A percentile compares a stretch with the other conserved stretches of the same genome.
These are phyloP conservation scores for Dothiorella sarmentorum DNA, from an alignment of 2,329 filamentous ascomycete species.

Conservation along the genomic window DNA sequence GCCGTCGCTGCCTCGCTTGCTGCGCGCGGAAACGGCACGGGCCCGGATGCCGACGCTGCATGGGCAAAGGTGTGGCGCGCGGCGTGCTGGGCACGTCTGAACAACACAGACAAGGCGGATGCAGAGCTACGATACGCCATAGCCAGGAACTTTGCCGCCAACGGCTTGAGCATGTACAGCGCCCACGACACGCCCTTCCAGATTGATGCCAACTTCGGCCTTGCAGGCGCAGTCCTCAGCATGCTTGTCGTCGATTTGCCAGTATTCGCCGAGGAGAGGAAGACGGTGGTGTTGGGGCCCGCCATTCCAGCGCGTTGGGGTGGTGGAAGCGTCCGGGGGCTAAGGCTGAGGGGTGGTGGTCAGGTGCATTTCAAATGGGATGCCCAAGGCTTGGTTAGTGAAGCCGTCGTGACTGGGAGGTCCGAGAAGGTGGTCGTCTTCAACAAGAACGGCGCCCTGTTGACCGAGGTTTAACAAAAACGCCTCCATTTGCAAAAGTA, in stretches of 20 bases:
- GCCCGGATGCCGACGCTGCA: conserved; percentile 50
- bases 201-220: conserved; percentile 58
- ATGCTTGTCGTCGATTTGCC: conserved; percentile 52
- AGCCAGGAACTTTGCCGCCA: conserved; percentile 48
- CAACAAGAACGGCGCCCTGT: not conserved
- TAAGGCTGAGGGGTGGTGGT: conserved; percentile 45
- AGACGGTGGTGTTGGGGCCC: conserved; percentile 37
- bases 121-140: conserved; percentile 49
- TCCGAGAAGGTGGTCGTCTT: conserved; percentile 20
- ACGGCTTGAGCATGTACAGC: conserved; percentile 52
- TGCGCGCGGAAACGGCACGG: conserved; percentile 47
- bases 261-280: not conserved
- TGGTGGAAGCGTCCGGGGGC: conserved; percentile 43
- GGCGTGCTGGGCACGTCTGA: conserved; percentile 55
- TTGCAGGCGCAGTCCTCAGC: conserved; percentile 48
- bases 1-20: conserved; percentile 48
- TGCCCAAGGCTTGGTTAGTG: conserved; percentile 34
- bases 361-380: conserved; percentile 47
- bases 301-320: conserved; percentile 48
- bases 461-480: conserved; percentile 1
- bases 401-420: conserved; percentile 19
- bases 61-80: conserved; percentile 59
- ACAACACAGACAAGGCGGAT: conserved; percentile 50
- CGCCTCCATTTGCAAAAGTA: no score
- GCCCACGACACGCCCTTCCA: conserved; percentile 51